Evolutionary conservation across 192 early-diverging fungal genomes (phyloP).

Genomic region (Backusella morwellensis): DNA sequence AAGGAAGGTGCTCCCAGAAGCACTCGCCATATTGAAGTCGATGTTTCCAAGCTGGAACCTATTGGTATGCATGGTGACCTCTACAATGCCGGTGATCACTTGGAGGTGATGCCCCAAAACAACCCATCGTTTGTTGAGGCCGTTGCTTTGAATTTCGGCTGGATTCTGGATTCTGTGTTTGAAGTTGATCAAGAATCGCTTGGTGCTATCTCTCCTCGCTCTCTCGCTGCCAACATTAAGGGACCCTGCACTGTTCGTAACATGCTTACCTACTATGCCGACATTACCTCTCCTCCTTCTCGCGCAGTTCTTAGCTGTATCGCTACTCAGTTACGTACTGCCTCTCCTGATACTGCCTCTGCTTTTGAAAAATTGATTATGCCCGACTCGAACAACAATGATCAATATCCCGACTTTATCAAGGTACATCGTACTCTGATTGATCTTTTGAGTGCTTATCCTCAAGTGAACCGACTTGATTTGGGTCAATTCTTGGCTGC

Average conservation of each 20-base stretch:
- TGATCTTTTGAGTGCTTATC: constrained; percentile 26
- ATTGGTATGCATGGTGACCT: constrained; percentile 15
- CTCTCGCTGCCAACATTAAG: constrained; percentile 43
- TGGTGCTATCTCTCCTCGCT: constrained; percentile 36
- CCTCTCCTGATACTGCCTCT: constrained; percentile 33
- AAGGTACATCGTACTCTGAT: constrained; percentile 26
- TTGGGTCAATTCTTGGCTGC: constrained; percentile 42
- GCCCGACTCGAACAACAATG: constrained; percentile 31
- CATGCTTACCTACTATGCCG: constrained; percentile 48
- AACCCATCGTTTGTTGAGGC: constrained; percentile 36
- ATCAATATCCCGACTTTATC: constrained; percentile 32
- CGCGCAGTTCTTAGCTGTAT: constrained; percentile 37
- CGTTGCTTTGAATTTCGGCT: constrained; percentile 39
- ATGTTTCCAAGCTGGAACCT: constrained; percentile 14
- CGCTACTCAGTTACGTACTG: constrained; percentile 31
- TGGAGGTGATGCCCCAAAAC: constrained; percentile 50
- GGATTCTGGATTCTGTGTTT: constrained; percentile 50
- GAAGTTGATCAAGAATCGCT: constrained; percentile 33
- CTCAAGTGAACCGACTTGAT: constrained; percentile 28
- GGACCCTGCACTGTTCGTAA: constrained; percentile 47
- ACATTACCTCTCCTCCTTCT: constrained; percentile 40
- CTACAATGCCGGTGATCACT: constrained; percentile 52
- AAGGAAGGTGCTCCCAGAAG: constrained; percentile 33
- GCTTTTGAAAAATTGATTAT: constrained; percentile 25
- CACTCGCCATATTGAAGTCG: constrained; percentile 42